Conservation (phyloP, 169 alveolate genomes). For the Plasmodium cynomolgi region DNA sequence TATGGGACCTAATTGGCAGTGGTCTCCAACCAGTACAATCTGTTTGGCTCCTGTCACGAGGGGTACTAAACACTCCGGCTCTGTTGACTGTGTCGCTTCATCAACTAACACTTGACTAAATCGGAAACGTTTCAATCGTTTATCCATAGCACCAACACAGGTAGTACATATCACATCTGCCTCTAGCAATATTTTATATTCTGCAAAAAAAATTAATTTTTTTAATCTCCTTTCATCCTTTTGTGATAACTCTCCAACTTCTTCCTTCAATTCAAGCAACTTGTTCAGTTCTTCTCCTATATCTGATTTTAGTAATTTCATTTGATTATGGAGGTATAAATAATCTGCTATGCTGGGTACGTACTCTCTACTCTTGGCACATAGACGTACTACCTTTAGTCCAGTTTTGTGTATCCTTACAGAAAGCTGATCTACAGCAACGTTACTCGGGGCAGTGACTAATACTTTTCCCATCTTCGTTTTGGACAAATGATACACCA, state of each 20-base stretch:
- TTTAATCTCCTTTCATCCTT: conserved; percentile 89
- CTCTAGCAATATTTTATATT: conserved; percentile 83
- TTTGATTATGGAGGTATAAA: conserved; percentile 91
- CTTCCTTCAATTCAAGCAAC: conserved; percentile 84
- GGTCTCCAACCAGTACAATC: conserved; percentile 96
- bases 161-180: conserved; percentile 88
- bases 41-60: conserved; percentile 92
- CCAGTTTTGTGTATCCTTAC: conserved; percentile 95
- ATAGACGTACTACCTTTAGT: conserved; percentile 92
- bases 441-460: conserved; percentile 96
- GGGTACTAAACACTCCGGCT: conserved; percentile 93
- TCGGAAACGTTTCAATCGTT: conserved; percentile 89
- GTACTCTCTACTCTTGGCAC: conserved; percentile 80
- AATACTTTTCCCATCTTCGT: conserved; percentile 87
- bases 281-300: conserved; percentile 79
- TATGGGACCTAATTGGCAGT: conserved; percentile 97
- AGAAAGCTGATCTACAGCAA: conserved; percentile 96
- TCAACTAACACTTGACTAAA: conserved; percentile 94
- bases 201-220: conserved; percentile 89
- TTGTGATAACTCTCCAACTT: conserved; percentile 87
- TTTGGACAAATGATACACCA: conserved; percentile 92
- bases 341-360: conserved; percentile 72
- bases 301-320: conserved; percentile 82
- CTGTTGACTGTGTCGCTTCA: conserved; percentile 97
- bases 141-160: conserved; percentile 95